Conservation (phyloP, 2,329 filamentous ascomycete species). For the Diplodia corticola region DNA sequence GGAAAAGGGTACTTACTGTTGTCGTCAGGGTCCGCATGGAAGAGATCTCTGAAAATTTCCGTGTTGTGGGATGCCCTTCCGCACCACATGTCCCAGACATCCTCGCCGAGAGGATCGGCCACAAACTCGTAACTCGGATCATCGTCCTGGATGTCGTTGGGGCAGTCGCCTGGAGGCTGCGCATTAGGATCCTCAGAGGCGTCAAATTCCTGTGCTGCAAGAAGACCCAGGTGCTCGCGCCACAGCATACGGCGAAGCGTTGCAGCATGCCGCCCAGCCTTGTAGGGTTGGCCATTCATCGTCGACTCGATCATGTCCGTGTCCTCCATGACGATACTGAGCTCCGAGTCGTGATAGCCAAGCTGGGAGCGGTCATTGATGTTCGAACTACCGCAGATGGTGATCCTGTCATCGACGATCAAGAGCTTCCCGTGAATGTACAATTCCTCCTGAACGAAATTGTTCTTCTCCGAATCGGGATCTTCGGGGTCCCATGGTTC, state of each 20-base stretch:
- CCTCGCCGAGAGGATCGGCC: slow-evolving; percentile 59
- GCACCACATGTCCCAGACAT: slow-evolving; percentile 67
- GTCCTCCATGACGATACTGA: slow-evolving; percentile 89
- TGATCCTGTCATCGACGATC: slow-evolving; percentile 83
- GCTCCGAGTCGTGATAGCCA: slow-evolving; percentile 86
- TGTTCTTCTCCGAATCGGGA: slow-evolving; percentile 73
- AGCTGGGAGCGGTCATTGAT: slow-evolving; percentile 89
- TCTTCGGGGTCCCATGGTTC: slow-evolving; percentile 75
- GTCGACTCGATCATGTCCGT: slow-evolving; percentile 66
- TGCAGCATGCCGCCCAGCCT: slow-evolving; percentile 78
- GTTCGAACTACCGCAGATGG: slow-evolving; percentile 84
- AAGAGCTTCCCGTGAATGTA: slow-evolving; percentile 93
- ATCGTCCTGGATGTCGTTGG: slow-evolving; percentile 72
- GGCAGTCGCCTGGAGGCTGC: slow-evolving; percentile 67
- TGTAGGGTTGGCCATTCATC: slow-evolving; percentile 78
- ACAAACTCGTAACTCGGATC: slow-evolving; percentile 57
- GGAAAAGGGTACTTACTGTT: slow-evolving; percentile 54
- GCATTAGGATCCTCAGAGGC: slow-evolving; percentile 72
- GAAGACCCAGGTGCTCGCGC: slow-evolving; percentile 85
- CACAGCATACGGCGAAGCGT: slow-evolving; percentile 80
- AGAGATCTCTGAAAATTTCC: slow-evolving; percentile 72
- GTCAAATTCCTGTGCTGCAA: slow-evolving; percentile 69
- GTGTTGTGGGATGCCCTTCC: slow-evolving; percentile 69
- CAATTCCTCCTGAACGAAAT: slow-evolving; percentile 93
- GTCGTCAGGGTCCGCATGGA: slow-evolving; percentile 88